Evolutionary conservation across 2,329 filamentous ascomycete species (phyloP), one percentile per base, ranked within the genome.

Genomic region (Cylindrodendrum hubeiense): DNA sequence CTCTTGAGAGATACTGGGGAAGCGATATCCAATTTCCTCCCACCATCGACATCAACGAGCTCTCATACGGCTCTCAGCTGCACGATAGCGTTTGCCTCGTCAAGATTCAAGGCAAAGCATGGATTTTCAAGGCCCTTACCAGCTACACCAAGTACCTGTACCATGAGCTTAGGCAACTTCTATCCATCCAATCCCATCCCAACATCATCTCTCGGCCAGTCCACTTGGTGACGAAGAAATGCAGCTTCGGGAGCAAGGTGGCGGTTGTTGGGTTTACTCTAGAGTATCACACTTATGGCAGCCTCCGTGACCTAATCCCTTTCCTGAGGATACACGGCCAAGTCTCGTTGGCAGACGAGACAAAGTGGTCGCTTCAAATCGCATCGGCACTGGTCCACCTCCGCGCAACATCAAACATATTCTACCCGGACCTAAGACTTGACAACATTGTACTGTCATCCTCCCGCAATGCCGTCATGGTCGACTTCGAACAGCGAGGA

Each of bases 401-500:
- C 47, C 83, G 82, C 52, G 75, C 79, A 50, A 78, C 79, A 15
- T 81, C 82, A 12, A 73, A 72, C 37, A 81, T 82, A 24, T 89
- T 86, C 71, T 89, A 89, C 67, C 85, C 87, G 2, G 87, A 90
- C 67, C 80, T 89, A 15, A 85, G 87, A 15, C 82, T 89, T 5
- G 87, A 90, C 74, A 89, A 90, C 68, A 80, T 90, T 34, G 84
- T 90, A 3, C 76, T 89, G 15, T 84, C 85, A 1, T 79, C 79
- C 22, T 70, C 77, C 1, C 78, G 78, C 21, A 81, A 88, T 58
- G 76, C 84, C 10, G 73, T 89, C 71, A 85, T 90, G 82, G 82
- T 90, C 5, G 88, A 90, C 66, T 89, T 90, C 71, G 88, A 90
- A 75, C 87, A 90, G 74, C 83, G 88, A 33, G 87, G 88, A 8